phyloP scores from a whole-genome alignment of 225 moss, liverwort and hornwort species.

The Anthoceros angustus region DNA sequence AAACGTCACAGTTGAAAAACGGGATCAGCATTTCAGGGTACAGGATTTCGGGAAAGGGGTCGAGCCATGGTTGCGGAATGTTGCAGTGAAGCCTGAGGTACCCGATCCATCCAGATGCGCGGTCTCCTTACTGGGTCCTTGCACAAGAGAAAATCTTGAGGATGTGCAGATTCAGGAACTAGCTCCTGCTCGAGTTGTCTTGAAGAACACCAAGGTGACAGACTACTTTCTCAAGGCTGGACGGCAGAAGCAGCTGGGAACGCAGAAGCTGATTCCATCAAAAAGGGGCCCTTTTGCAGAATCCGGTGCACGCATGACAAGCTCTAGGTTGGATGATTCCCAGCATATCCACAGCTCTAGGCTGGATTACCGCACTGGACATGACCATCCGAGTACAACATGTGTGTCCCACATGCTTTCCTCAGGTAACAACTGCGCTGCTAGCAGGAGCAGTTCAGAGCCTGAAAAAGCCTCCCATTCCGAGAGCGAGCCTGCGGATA shows the following conservation, averaged over 20 bases:
- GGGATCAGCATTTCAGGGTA: not conserved
- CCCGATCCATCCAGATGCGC: not conserved
- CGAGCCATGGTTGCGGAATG: not conserved
- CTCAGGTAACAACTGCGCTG: too few species aligned
- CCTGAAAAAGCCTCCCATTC: too few species aligned
- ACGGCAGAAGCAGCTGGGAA: not conserved
- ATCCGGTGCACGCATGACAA: too few species aligned
- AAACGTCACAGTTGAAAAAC: not conserved
- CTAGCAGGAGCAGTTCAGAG: too few species aligned
- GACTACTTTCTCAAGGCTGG: conserved; percentile 11
- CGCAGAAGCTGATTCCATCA: conserved; percentile 4
- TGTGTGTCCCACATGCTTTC: too few species aligned
- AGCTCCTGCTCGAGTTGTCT: not conserved
- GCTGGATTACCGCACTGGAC: too few species aligned
- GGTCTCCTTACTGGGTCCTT: not conserved
- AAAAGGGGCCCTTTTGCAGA: conserved; percentile 5
- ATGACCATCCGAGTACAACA: too few species aligned
- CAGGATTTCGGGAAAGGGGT: not conserved
- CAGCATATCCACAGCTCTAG: too few species aligned
- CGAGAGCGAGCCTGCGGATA: not conserved
- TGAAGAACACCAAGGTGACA: conserved; percentile 15
- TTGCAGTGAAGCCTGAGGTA: too few species aligned
- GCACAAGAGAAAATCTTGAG: not conserved
- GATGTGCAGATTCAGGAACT: conserved; percentile 4
- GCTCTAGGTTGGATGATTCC: too few species aligned